Conservation (phyloP, 2,329 filamentous ascomycete genomes). For the Aspergillus pseudotamarii region DNA sequence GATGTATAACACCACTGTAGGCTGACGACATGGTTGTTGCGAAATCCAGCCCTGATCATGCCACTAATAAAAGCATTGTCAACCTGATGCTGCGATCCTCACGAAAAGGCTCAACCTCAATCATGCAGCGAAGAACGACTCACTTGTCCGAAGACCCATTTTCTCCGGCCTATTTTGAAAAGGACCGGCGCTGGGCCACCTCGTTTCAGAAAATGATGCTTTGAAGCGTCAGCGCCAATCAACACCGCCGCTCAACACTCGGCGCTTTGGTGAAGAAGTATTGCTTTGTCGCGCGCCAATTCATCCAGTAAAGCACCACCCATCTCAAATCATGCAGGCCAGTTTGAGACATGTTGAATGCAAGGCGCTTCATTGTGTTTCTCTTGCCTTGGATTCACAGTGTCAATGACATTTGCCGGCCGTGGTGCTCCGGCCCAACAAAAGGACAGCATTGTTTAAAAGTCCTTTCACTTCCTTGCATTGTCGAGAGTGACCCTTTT, state of each 20-base stretch:
- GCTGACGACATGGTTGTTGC: no score
- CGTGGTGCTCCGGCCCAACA: background rate
- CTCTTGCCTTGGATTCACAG: background rate
- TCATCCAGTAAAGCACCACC: conserved; percentile 15
- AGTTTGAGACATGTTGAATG: background rate
- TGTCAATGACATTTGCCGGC: background rate
- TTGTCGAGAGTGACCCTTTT: background rate
- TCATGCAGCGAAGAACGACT: background rate
- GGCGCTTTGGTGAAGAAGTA: background rate
- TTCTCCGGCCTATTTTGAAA: background rate
- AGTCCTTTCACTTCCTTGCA: background rate
- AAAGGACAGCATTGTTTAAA: background rate
- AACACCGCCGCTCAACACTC: background rate
- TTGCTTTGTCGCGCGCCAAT: conserved; percentile 23
- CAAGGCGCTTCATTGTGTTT: background rate
- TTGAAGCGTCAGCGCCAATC: conserved; percentile 11
- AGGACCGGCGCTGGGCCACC: background rate
- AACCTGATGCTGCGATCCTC: no score
- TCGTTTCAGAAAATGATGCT: conserved; percentile 14
- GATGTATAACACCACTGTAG: no score
- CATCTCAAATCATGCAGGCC: background rate
- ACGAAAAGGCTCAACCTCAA: background rate
- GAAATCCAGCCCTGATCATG: no score
- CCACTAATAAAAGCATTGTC: no score
- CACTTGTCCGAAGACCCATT: background rate